A percentile compares a stretch with the other conserved stretches of the same genome.
Evolutionary conservation across 371 early-diverging fungal genomes (phyloP).

Genomic region (Mucor lusitanicus): DNA sequence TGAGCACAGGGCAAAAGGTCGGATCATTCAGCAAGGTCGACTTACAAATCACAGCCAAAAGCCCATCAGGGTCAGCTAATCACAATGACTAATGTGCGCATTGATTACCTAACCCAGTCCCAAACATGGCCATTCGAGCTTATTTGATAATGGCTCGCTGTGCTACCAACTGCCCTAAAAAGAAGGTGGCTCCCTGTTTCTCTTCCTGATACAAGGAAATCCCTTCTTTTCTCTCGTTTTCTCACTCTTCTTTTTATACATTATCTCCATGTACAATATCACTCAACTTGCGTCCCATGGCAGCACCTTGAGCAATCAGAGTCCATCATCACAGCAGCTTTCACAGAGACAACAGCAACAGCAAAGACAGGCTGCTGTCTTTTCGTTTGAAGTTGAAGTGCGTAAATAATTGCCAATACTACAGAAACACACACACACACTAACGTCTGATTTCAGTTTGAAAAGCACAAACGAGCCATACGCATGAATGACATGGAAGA

Average conservation of each 20-base stretch:
- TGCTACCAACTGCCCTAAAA: background rate
- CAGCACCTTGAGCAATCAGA: background rate
- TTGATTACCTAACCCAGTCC: background rate
- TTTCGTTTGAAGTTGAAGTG: constrained; percentile 3
- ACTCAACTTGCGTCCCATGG: background rate
- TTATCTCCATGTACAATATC: background rate
- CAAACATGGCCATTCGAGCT: background rate
- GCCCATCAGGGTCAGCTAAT: background rate
- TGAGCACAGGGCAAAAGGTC: too few relatives aligned
- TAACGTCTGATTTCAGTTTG: constrained; percentile 5
- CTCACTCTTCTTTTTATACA: background rate
- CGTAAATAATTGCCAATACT: background rate
- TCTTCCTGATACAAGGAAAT: background rate
- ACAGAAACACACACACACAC: background rate
- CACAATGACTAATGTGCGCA: background rate
- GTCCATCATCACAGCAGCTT: background rate
- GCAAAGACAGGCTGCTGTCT: too few relatives aligned
- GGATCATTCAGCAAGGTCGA: background rate
- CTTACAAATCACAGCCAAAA: background rate
- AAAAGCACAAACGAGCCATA: constrained; percentile 10
- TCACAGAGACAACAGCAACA: background rate
- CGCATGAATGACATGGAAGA: constrained; percentile 12
- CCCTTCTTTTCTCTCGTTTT: background rate
- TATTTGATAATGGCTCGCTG: background rate
- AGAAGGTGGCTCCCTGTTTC: background rate